phyloP scores from a whole-genome alignment of 371 early-diverging fungal species.

The Thermomucor indicae-seudaticae region DNA sequence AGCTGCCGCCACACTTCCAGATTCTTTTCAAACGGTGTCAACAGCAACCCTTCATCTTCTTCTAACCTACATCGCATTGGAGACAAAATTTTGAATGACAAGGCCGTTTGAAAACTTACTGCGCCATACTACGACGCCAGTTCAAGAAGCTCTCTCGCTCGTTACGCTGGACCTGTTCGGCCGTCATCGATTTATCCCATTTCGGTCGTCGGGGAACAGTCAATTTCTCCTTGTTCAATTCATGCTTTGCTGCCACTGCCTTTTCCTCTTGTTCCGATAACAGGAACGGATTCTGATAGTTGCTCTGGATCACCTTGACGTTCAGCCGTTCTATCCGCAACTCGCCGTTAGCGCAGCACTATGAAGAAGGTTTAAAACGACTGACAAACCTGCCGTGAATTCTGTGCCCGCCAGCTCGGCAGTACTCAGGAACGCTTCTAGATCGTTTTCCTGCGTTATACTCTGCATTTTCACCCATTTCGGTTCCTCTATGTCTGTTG shows the following conservation, averaged over 20 bases:
- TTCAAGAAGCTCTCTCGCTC: constrained; percentile 88
- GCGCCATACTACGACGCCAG: constrained; percentile 89
- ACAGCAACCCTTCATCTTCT: constrained; percentile 84
- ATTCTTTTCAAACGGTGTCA: constrained; percentile 99
- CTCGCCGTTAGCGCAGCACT: neutral
- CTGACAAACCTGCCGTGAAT: constrained; percentile 94
- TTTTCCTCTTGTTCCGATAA: constrained; percentile 75
- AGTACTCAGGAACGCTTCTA: constrained; percentile 93
- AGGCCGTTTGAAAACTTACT: constrained; percentile 23
- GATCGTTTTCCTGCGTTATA: constrained; percentile 94
- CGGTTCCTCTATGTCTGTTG: constrained; percentile 82
- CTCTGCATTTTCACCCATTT: constrained; percentile 89
- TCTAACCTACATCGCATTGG: constrained; percentile 58
- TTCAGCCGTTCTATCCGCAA: constrained; percentile 71
- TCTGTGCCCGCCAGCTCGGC: constrained; percentile 94
- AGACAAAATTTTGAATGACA: too few relatives aligned
- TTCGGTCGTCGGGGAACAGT: constrained; percentile 86
- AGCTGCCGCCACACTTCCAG: constrained; percentile 99
- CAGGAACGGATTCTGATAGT: constrained; percentile 80
- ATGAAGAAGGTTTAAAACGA: constrained; percentile 1
- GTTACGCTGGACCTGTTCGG: constrained; percentile 72
- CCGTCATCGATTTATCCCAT: constrained; percentile 87
- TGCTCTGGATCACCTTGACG: constrained; percentile 78
- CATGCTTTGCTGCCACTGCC: constrained; percentile 70
- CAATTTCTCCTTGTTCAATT: constrained; percentile 64